A percentile compares a stretch with the other conserved stretches of the same genome.
Conservation (phyloP, 768 basidiomycete genomes). For the Hortiboletus campestris region DNA sequence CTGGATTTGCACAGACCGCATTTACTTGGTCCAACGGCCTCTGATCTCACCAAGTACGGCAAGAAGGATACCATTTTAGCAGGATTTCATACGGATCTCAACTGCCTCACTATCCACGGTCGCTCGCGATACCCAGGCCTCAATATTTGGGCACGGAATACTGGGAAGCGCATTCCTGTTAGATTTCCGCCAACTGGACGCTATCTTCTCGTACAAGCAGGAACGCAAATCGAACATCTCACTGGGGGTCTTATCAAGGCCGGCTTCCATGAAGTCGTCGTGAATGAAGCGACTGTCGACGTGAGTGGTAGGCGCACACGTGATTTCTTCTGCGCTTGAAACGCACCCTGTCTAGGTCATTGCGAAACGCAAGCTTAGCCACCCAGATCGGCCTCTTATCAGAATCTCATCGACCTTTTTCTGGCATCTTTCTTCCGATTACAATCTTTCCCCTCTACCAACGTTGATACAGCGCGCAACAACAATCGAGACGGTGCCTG, state of each 20-base stretch:
- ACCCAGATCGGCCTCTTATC: constrained; percentile 79
- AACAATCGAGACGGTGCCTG: constrained; percentile 38
- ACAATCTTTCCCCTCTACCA: constrained; percentile 67
- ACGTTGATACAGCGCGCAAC: constrained; percentile 48
- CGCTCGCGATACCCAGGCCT: constrained; percentile 84
- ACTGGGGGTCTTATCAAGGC: constrained; percentile 85
- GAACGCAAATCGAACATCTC: constrained; percentile 91
- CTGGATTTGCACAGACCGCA: constrained; percentile 55
- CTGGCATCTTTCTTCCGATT: constrained; percentile 90
- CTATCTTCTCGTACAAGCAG: constrained; percentile 89
- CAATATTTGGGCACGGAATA: constrained; percentile 93
- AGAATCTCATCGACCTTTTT: constrained; percentile 98
- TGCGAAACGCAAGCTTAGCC: constrained; percentile 51
- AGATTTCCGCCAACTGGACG: constrained; percentile 78
- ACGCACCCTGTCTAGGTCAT: constrained; percentile 48
- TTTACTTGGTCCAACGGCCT: constrained; percentile 90
- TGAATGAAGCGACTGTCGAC: constrained; percentile 73
- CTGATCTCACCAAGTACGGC: constrained; percentile 80
- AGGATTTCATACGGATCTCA: constrained; percentile 93
- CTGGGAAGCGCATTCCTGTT: constrained; percentile 86
- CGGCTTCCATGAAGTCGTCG: constrained; percentile 93
- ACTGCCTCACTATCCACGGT: constrained; percentile 90
- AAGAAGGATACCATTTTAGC: constrained; percentile 81
- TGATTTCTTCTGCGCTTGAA: not conserved
- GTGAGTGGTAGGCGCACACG: constrained; percentile 38